phyloP scores from a whole-genome alignment of 257 asterid species.

The Capsicum rhomboideum region DNA sequence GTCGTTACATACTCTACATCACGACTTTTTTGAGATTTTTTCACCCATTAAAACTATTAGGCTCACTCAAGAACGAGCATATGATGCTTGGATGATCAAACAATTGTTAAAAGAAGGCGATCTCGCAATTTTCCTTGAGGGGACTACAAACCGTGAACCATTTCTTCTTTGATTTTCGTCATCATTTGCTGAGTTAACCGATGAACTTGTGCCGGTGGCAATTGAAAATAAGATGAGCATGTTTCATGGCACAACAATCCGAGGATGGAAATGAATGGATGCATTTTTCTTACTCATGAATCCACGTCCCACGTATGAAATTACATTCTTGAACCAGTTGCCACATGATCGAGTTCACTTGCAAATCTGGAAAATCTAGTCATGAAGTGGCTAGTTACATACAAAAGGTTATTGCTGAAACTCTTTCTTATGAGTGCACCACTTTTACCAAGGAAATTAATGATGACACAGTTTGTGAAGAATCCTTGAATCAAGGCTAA shows the following conservation, averaged over 20 bases:
- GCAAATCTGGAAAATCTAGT: slow-evolving; percentile 25
- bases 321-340: slow-evolving; percentile 24
- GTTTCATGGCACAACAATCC: slow-evolving; percentile 45
- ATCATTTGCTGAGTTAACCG: slow-evolving; percentile 38
- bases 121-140: slow-evolving; percentile 25
- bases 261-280: slow-evolving; percentile 46
- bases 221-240: slow-evolving; percentile 23
- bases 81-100: slow-evolving; percentile 17
- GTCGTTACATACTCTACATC: slow-evolving; percentile 20
- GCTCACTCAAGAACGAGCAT: slow-evolving; percentile 8
- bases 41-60: slow-evolving; percentile 9
- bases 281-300: slow-evolving; percentile 31
- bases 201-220: slow-evolving; percentile 41
- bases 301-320: slow-evolving; percentile 28
- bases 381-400: slow-evolving; percentile 1
- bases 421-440: neutral
- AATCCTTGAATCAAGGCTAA: neutral
- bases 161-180: slow-evolving; percentile 37
- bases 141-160: slow-evolving; percentile 42
- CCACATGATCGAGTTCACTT: slow-evolving; percentile 19
- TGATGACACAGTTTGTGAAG: neutral
- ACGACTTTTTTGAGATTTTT: neutral
- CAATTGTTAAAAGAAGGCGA: neutral
- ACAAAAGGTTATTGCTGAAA: neutral
- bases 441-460: neutral